phyloP scores from a whole-genome alignment of 495 filamentous ascomycete species.

The Penicillium alfredii region DNA sequence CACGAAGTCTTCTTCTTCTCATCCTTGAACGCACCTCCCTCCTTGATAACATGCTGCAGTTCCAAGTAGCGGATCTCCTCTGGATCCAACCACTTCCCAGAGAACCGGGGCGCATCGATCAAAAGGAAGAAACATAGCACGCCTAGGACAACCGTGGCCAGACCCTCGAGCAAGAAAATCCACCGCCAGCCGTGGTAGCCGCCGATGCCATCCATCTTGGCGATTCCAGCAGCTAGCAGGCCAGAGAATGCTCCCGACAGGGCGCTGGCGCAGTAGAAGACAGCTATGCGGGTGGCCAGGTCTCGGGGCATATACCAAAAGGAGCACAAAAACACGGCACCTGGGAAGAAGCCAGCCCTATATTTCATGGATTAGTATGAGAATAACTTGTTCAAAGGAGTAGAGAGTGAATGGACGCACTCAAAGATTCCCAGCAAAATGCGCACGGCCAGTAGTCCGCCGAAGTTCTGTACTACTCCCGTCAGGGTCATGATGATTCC shows the following conservation, averaged over 20 bases:
- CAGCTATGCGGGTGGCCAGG: slow-evolving; percentile 37
- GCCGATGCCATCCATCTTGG: slow-evolving; percentile 58
- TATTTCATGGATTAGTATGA: background rate
- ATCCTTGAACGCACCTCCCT: slow-evolving; percentile 22
- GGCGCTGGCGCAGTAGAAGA: slow-evolving; percentile 59
- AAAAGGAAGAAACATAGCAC: slow-evolving; percentile 48
- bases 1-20: slow-evolving; percentile 13
- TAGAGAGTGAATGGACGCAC: no score
- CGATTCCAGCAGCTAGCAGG: slow-evolving; percentile 59
- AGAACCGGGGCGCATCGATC: slow-evolving; percentile 20
- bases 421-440: slow-evolving; percentile 63
- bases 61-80: slow-evolving; percentile 27
- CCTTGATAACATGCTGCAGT: slow-evolving; percentile 25
- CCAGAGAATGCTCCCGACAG: slow-evolving; percentile 61
- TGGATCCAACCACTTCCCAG: slow-evolving; percentile 15
- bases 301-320: slow-evolving; percentile 56
- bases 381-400: no score
- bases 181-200: slow-evolving; percentile 63
- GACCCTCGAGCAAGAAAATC: slow-evolving; percentile 65
- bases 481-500: slow-evolving; percentile 46
- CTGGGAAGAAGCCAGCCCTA: slow-evolving; percentile 57
- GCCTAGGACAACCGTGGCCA: slow-evolving; percentile 51
- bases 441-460: slow-evolving; percentile 51
- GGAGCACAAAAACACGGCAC: slow-evolving; percentile 64
- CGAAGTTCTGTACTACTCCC: slow-evolving; percentile 47